Evolutionary conservation across 768 basidiomycete genomes (phyloP).

Genomic region (Rhizopogon roseolus): DNA sequence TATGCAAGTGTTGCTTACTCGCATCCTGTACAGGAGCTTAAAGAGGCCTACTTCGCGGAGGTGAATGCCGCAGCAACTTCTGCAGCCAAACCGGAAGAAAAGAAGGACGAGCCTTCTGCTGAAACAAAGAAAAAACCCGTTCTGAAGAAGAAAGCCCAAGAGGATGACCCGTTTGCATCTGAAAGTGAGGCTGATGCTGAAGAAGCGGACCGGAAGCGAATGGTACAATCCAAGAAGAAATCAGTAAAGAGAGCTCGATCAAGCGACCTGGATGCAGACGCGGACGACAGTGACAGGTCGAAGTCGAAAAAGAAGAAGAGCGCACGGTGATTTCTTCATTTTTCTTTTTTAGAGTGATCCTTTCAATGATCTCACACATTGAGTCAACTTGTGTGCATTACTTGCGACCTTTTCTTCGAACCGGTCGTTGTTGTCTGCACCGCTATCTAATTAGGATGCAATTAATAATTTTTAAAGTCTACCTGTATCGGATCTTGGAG

Average conservation of each 20-base stretch:
- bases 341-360: too few species aligned
- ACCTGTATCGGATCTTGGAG: neutral
- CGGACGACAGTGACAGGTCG: neutral
- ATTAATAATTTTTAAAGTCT: neutral
- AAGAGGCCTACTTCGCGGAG: conserved; percentile 56
- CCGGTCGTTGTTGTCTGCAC: neutral
- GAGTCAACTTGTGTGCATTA: too few species aligned
- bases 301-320: neutral
- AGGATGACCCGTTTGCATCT: conserved; percentile 57
- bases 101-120: conserved; percentile 14
- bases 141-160: conserved; percentile 38
- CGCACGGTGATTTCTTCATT: too few species aligned
- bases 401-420: neutral
- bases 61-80: conserved; percentile 24
- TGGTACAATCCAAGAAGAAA: neutral
- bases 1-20: neutral
- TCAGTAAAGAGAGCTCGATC: neutral
- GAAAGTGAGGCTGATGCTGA: conserved; percentile 31
- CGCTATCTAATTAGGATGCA: too few species aligned
- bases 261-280: neutral
- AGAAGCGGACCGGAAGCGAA: neutral
- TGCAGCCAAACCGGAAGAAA: conserved; percentile 15
- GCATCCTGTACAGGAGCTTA: conserved; percentile 43
- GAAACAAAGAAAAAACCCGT: conserved; percentile 35
- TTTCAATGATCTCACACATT: too few species aligned